Percentiles rank a stretch among this genome's conserved stretches.
Evolutionary conservation across 805 yeast species (phyloP).

Genomic region (Wickerhamiella cacticola): DNA sequence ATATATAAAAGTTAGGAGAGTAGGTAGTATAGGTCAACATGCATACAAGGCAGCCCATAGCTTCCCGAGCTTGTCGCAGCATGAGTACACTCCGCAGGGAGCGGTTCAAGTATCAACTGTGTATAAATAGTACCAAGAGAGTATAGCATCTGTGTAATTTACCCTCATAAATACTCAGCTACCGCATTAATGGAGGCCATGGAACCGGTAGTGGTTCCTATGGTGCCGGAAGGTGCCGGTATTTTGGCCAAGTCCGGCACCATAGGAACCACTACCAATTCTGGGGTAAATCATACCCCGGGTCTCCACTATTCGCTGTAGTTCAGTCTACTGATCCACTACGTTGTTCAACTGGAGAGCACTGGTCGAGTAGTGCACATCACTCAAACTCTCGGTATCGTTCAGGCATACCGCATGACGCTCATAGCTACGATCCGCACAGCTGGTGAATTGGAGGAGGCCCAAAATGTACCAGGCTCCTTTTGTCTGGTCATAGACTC

Average conservation of each 20-base stretch:
- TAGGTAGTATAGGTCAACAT: too few relatives aligned
- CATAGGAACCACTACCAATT: constrained; percentile 3
- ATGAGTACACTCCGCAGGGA: too few relatives aligned
- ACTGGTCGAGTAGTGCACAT: background rate
- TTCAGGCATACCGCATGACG: background rate
- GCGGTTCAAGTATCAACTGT: too few relatives aligned
- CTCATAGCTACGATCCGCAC: background rate
- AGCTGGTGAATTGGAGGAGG: background rate
- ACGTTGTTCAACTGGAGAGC: background rate
- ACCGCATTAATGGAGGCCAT: constrained; percentile 2
- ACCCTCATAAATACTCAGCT: constrained; percentile 12
- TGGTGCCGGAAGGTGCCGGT: constrained; percentile 8
- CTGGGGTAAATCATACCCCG: constrained; percentile 12
- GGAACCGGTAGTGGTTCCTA: constrained; percentile 1
- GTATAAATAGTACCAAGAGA: too few relatives aligned
- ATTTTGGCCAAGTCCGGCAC: constrained; percentile 2
- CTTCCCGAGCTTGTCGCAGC: too few relatives aligned
- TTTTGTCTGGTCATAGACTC: background rate
- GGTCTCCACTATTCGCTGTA: constrained; percentile 15
- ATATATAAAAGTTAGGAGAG: too few relatives aligned
- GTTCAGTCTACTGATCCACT: constrained; percentile 9
- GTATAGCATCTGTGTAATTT: constrained; percentile 9
- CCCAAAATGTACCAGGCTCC: background rate
- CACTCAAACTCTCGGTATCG: background rate
- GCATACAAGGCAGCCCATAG: too few relatives aligned